Evolutionary conservation across 257 asterid genomes (phyloP).

Genomic region (Solanum microdontum): DNA sequence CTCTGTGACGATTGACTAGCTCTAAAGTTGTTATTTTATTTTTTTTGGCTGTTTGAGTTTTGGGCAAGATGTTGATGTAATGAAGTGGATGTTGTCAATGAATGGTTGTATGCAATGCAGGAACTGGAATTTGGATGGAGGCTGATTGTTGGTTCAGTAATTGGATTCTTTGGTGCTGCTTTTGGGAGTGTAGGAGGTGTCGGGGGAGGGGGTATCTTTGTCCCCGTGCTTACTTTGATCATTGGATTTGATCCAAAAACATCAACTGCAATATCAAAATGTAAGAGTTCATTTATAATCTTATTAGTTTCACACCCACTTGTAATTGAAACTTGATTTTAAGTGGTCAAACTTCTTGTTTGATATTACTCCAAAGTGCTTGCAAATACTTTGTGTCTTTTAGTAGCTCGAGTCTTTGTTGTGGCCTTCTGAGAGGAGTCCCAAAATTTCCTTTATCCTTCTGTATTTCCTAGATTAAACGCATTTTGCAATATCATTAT

Average conservation of each 20-base stretch:
- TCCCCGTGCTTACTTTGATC: slow-evolving; percentile 45
- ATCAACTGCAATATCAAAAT: slow-evolving; percentile 54
- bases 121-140: slow-evolving; percentile 51
- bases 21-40: not conserved
- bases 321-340: not conserved
- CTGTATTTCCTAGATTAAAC: not conserved
- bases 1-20: not conserved
- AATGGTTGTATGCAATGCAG: slow-evolving; percentile 10
- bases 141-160: slow-evolving; percentile 28
- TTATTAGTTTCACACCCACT: not conserved
- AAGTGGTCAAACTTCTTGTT: not conserved
- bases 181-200: slow-evolving; percentile 59
- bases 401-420: not conserved
- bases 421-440: not conserved
- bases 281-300: slow-evolving; percentile 10
- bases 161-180: slow-evolving; percentile 66
- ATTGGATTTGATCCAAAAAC: slow-evolving; percentile 52
- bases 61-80: not conserved
- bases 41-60: not conserved
- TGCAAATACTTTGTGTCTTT: not conserved
- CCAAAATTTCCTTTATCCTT: not conserved
- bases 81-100: not conserved
- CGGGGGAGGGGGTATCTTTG: slow-evolving; percentile 61
- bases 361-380: not conserved
- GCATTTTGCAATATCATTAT: not conserved